phyloP scores from a whole-genome alignment of 257 asterid species.

The Scutellaria baicalensis region DNA sequence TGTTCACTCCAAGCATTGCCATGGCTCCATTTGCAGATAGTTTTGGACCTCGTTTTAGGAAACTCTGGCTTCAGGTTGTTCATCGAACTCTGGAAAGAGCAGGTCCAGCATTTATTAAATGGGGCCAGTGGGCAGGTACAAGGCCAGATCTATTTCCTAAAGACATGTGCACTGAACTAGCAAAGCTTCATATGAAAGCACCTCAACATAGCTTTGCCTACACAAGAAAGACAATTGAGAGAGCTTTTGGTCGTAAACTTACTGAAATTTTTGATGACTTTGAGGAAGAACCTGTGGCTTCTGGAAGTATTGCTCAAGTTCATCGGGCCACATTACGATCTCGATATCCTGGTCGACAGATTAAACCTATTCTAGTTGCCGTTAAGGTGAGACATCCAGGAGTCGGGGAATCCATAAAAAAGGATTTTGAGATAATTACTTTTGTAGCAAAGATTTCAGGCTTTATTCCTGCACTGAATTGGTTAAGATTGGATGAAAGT shows the following conservation, averaged over 20 bases:
- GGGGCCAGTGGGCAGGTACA: constrained; percentile 99
- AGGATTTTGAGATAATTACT: constrained; percentile 80
- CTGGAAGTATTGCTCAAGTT: constrained; percentile 91
- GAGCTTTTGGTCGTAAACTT: constrained; percentile 65
- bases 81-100: constrained; percentile 82
- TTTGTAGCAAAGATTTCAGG: constrained; percentile 58
- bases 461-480: constrained; percentile 54
- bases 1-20: constrained; percentile 73
- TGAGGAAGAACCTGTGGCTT: constrained; percentile 82
- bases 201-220: constrained; percentile 86
- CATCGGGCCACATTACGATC: constrained; percentile 67
- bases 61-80: constrained; percentile 78
- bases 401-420: constrained; percentile 80
- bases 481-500: constrained; percentile 90
- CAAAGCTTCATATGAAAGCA: constrained; percentile 91
- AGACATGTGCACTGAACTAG: constrained; percentile 76
- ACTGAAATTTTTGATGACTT: constrained; percentile 71
- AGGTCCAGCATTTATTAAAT: constrained; percentile 96
- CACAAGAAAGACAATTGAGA: constrained; percentile 62
- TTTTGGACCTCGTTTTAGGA: constrained; percentile 65
- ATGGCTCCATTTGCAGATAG: constrained; percentile 94
- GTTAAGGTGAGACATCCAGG: constrained; percentile 93
- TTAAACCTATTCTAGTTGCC: constrained; percentile 64
- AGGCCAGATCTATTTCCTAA: constrained; percentile 89
- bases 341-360: constrained; percentile 48